A percentile compares a stretch with the other conserved stretches of the same genome.
Conservation (phyloP, 495 filamentous ascomycete genomes). For the Xylaria grammica region DNA sequence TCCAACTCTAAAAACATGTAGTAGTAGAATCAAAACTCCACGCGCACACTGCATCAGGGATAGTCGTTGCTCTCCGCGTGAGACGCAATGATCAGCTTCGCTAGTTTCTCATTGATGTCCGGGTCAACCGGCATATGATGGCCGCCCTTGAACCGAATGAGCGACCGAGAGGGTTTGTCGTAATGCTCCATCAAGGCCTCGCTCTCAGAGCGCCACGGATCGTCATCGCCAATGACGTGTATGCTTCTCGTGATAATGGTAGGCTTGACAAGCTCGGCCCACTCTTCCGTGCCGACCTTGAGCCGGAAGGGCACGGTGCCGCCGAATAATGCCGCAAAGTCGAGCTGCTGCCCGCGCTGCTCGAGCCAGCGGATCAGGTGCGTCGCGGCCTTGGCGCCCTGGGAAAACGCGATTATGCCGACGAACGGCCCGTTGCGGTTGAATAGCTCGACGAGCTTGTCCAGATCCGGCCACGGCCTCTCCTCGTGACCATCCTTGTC, state of each 20-base stretch:
- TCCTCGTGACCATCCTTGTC: constrained; percentile 19
- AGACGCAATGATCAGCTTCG: constrained; percentile 11
- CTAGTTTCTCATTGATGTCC: constrained; percentile 1
- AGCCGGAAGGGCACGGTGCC: constrained; percentile 33
- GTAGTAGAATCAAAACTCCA: too few species aligned
- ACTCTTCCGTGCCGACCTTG: not conserved
- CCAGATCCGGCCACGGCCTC: constrained; percentile 13
- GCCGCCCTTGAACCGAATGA: constrained; percentile 29
- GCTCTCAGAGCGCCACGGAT: constrained; percentile 34
- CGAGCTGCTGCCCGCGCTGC: constrained; percentile 15
- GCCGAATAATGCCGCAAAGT: constrained; percentile 30
- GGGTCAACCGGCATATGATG: constrained; percentile 36
- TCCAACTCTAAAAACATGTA: too few species aligned
- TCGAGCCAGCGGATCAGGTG: constrained; percentile 31
- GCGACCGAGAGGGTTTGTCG: constrained; percentile 19
- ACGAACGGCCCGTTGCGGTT: constrained; percentile 29
- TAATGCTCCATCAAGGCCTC: constrained; percentile 34
- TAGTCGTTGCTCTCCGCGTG: constrained; percentile 2
- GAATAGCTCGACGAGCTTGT: constrained; percentile 14
- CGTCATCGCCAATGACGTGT: constrained; percentile 33
- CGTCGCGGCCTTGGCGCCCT: constrained; percentile 35
- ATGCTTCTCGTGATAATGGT: constrained; percentile 26
- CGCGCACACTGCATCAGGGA: too few species aligned
- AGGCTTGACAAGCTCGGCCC: constrained; percentile 19
- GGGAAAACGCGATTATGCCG: constrained; percentile 39